Evolutionary conservation across 352 stramenopile genomes (phyloP), one percentile per base, ranked within the genome.

Genomic region (Phytophthora melonis): DNA sequence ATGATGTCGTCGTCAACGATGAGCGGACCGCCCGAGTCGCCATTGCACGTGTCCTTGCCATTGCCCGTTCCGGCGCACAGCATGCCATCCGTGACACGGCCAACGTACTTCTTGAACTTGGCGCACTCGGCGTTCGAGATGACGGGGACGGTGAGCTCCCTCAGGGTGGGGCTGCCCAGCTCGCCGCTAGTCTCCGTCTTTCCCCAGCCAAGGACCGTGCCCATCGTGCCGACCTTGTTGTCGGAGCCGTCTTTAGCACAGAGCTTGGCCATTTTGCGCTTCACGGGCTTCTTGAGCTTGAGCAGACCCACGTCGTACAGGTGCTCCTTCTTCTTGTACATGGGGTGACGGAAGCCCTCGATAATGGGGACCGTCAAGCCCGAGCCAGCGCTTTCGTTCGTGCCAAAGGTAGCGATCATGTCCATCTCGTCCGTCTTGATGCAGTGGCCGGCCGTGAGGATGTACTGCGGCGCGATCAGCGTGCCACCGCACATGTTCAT

Each of bases 361-460:
- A 74, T 60, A 4, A 80, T n/a, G 1, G 50, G 47, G 13, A 69
- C 53, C 16, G 36, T 23, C 13, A 58, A 9, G 52, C 53, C 9
- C 54, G 41, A 74, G 16, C 45, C 65, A 19, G 19, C 36, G 59
- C 72, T 74, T 6, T 67, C 27, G 19, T 76, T 73, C 3, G 68
- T 75, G 13, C 65, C 75, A 25, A 82, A 78, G 4, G 64, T 75
- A 30, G 62, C 72, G 25, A 70, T 41, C 53, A 78, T 75, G 9
- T 27, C 30, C 41, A 78, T 68, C 6, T 63, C 19, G 54, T 79
- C 60, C 1, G 68, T 79, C 23, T 63, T 73, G 59, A 92, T 83
- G 72, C 88, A 95, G 71, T 95, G 88, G 3, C 83, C 88, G 4
- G 88, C 88, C 34, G 86, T 93, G 43, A 92, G 68, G 11, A 94